Evolutionary conservation across 2,329 filamentous ascomycete species (phyloP), one percentile per base, ranked within the genome.

Genomic region (Aspergillus ibericus): DNA sequence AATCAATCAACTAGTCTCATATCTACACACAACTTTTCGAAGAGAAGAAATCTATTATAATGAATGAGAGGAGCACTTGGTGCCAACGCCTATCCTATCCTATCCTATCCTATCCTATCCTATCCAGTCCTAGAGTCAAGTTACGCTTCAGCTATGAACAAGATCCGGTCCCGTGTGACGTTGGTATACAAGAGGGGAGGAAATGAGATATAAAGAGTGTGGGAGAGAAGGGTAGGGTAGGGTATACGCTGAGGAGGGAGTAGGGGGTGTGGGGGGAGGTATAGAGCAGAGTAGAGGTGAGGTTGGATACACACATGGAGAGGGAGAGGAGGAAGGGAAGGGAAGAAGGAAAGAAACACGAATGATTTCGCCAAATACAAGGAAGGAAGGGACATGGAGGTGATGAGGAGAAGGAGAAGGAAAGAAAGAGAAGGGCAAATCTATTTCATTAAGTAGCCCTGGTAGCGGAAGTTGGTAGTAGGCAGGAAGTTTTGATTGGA

Each of bases 181-280:
- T 59, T 59, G 56, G 46, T 51, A 49, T 55, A 55, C 56, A 56
- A 2, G n/a, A n/a, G n/a, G n/a, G 18, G 47, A 25, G 35, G 32
- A 18, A 8, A 15, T 18, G 32, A 32, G 22, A 54, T 5, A 49
- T 27, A 51, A 18, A 13, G 25, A 27, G 18, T 18, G 48, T 25
- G 47, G 40, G 12, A 58, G 51, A 34, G 42, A 47, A 49, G 52
- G 47, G 32, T 52, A 38, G 52, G 47, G 32, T 52, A 38, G 34
- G 46, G 36, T 40, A 50, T 35, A 42, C 15, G 34, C 42, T 13
- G 18, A 20, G 18, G 22, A 12, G 18, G 9, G 18, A 10, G 20
- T 22, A 7, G 22, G 18, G 13, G 8, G 18, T 40, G 15, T 12
- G 36, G 16, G 8, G 13, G 22, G 38, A 42, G 18, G 18, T 42